phyloP scores from a whole-genome alignment of 371 early-diverging fungal species.

The Actinomucor elegans region DNA sequence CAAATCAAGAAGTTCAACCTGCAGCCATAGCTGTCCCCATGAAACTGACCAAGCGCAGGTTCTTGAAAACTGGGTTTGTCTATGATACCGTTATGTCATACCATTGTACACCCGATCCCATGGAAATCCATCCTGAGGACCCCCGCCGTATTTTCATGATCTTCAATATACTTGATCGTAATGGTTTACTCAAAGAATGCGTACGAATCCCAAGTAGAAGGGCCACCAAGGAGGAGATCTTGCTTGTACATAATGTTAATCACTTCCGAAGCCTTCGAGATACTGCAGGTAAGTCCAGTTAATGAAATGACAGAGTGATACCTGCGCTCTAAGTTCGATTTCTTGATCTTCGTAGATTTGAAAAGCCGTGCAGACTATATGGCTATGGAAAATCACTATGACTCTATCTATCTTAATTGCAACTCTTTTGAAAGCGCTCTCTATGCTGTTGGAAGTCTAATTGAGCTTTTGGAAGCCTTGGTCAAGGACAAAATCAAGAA shows the following conservation, averaged over 20 bases:
- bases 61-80: constrained; percentile 54
- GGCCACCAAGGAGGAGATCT: constrained; percentile 57
- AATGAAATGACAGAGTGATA: background rate
- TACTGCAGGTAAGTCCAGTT: constrained; percentile 7
- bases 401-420: constrained; percentile 74
- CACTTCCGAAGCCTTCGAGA: constrained; percentile 25
- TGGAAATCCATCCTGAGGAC: constrained; percentile 72
- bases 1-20: background rate
- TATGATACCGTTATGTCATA: constrained; percentile 71
- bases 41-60: constrained; percentile 7
- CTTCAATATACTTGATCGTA: constrained; percentile 50
- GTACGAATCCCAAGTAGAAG: constrained; percentile 47
- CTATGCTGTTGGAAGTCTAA: constrained; percentile 74
- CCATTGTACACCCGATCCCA: constrained; percentile 48
- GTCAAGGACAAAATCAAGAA: constrained; percentile 62
- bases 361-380: constrained; percentile 13
- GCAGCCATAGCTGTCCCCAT: background rate
- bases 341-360: constrained; percentile 6
- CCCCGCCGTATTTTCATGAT: constrained; percentile 71
- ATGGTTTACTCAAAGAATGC: constrained; percentile 55
- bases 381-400: constrained; percentile 32
- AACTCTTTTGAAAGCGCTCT: constrained; percentile 63
- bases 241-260: constrained; percentile 56
- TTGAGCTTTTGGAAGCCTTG: constrained; percentile 73
- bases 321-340: background rate